phyloP scores from a whole-genome alignment of 1,284 basidiomycete genomes.

The Cryptococcus floricola region DNA sequence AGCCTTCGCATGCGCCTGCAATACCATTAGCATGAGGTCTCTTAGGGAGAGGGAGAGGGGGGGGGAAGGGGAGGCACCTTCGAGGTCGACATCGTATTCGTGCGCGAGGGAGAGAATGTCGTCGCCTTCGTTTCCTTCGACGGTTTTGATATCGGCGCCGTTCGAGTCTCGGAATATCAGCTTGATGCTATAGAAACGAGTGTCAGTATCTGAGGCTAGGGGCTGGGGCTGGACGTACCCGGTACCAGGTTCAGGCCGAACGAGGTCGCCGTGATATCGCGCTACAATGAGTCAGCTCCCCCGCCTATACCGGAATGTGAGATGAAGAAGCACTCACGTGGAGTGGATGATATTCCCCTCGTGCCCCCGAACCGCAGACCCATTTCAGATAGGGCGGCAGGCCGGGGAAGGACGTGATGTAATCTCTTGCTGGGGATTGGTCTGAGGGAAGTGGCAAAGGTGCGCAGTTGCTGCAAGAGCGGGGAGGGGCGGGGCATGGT shows the following conservation, averaged over 20 bases:
- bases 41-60: not conserved
- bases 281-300: not conserved
- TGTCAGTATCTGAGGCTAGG: not conserved
- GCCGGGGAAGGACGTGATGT: too few relatives aligned
- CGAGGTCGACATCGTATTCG: conserved; percentile 95
- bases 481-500: too few relatives aligned
- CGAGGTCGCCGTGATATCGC: not conserved
- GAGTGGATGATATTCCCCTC: too few relatives aligned
- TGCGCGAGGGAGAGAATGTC: conserved; percentile 87
- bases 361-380: too few relatives aligned
- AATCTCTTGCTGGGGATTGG: too few relatives aligned
- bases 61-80: conserved; percentile 59
- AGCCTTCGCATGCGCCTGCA: conserved; percentile 90
- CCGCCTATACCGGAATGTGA: too few relatives aligned
- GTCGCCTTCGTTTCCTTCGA: conserved; percentile 91
- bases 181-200: not conserved
- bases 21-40: not conserved
- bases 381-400: too few relatives aligned
- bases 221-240: not conserved
- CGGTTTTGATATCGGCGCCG: conserved; percentile 74
- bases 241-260: not conserved
- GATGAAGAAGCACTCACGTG: too few relatives aligned
- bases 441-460: too few relatives aligned
- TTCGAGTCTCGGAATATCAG: conserved; percentile 65
- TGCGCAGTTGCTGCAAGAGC: too few relatives aligned